Evolutionary conservation across 148 eudicot species (phyloP), one percentile per base, ranked within the genome.

Genomic region (Chenopodium suecicum): DNA sequence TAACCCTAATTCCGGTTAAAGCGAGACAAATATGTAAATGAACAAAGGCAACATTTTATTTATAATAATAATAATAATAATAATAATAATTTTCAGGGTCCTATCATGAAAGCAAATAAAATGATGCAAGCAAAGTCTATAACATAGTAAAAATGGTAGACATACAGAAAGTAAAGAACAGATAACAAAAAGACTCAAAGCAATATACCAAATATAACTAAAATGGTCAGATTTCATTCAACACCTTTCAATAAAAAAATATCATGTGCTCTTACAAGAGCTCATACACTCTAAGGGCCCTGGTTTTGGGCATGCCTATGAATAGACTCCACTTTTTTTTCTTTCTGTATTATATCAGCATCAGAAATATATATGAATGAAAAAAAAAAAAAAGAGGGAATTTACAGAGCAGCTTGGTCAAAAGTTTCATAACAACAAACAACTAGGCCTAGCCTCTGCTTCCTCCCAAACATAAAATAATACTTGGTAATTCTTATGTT

Each of bases 321-420:
- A 69, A 54, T 66, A n/a, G 79, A 81, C 78, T 69, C 75, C 76
- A 77, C 84, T 20, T 48, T 13, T 17, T 56, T 56, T 19, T 12
- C 62, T 56, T 17, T 14, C 14, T 13, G 17, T 34, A 20, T 27
- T 54, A 54, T 34, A 29, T 4, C 46, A 52, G 4, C 9, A 29
- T 9, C 17, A 20, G 0, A 44, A 29, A 66, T 48, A 9, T 34
- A 34, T 34, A 34, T 34, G 5, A 34, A 4, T 34, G 5, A 34
- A 66, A 7, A 74, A 29, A 47, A 29, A 29, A 34, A n/a, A 72
- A 50, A 54, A 46, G 27, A 52, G n/a, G 20, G 66, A 62, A 76
- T 75, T 75, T 68, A 79, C 80, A 82, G 63, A 79, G 76, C 4
- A 67, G 73, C 77, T 70, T 83, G 83, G 81, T 86, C 86, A 80